phyloP scores from a whole-genome alignment of 1,284 basidiomycete genomes.

The Fomes fomentarius region DNA sequence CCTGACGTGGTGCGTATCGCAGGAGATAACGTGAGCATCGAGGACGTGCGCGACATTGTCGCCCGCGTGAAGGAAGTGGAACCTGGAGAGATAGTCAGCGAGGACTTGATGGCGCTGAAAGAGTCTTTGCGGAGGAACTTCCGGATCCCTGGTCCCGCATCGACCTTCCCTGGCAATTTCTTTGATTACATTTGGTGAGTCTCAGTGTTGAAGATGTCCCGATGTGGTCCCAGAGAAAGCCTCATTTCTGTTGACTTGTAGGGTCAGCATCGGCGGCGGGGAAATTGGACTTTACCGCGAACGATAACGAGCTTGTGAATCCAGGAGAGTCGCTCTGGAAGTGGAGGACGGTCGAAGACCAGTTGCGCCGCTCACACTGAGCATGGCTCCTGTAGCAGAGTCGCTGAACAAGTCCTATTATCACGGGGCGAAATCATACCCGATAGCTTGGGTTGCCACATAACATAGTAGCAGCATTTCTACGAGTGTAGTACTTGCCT shows the following conservation, averaged over 20 bases:
- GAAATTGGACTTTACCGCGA: constrained; percentile 26
- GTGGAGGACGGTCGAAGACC: constrained; percentile 30
- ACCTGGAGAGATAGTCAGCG: constrained; percentile 11
- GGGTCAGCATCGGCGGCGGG: constrained; percentile 26
- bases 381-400: neutral
- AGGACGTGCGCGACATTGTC: constrained; percentile 22
- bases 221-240: too few species aligned
- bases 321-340: constrained; percentile 28
- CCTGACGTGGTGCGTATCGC: constrained; percentile 29
- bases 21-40: constrained; percentile 21
- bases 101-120: constrained; percentile 15
- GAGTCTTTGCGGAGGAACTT: constrained; percentile 16
- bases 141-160: neutral
- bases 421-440: too few species aligned
- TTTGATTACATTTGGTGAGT: constrained; percentile 11
- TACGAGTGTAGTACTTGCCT: too few species aligned
- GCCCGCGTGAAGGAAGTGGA: constrained; percentile 15
- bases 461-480: too few species aligned
- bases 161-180: constrained; percentile 9
- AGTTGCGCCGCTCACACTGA: neutral
- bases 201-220: too few species aligned
- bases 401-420: neutral
- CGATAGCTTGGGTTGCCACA: too few species aligned
- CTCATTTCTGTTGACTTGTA: neutral
- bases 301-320: constrained; percentile 31